Base-by-base conservation (phyloP, 2,329 filamentous ascomycete genomes). In the Cladosporium sp. region DNA sequence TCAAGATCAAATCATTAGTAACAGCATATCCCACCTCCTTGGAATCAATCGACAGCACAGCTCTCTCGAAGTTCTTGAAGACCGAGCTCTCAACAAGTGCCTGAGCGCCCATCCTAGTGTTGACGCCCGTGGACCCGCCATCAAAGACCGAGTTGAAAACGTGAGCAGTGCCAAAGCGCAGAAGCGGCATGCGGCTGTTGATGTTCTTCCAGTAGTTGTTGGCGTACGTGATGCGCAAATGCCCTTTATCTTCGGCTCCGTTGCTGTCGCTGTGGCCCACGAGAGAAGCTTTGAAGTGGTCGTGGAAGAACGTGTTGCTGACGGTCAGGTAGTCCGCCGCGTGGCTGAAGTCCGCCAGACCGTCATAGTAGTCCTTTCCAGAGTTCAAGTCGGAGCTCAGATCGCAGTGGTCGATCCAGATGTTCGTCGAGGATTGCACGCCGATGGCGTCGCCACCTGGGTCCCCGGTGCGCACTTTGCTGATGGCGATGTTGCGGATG, bases 341-440 rank as follows among this genome's bases (percentile, higher is more conserved):
- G 71, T 87, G 85, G 55, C 80, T 87, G 49, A 83, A 74, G 64
- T 89, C 86, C 48, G 85, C 73, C 1, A 89, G 79, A 25, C 86
- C 86, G 57, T 89, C 86, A 67, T 86, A 88, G 74, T 81, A 86
- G 75, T 89, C 84, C 74, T 89, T 89, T 75, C 78, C 83, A 67
- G 82, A 76, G 64, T 79, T 75, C 35, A 69, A 67, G 73, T 87
- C 80, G 25, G 82, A 83, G 4, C 80, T 84, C 20, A 89, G 77
- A 61, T 89, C 85, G 68, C 79, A 78, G 74, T 88, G 86, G 73
- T 89, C 86, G 50, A 89, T 74, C 86, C 85, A 89, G 32, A 85
- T 75, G 56, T 80, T 80, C 5, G 67, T 75, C 1, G 75, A 72
- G 1, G 68, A 65, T 58, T 83, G 75, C 4, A 83, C 73, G 2